phyloP scores from a whole-genome alignment of 2,329 filamentous ascomycete genomes.

The Fusarium sp. region DNA sequence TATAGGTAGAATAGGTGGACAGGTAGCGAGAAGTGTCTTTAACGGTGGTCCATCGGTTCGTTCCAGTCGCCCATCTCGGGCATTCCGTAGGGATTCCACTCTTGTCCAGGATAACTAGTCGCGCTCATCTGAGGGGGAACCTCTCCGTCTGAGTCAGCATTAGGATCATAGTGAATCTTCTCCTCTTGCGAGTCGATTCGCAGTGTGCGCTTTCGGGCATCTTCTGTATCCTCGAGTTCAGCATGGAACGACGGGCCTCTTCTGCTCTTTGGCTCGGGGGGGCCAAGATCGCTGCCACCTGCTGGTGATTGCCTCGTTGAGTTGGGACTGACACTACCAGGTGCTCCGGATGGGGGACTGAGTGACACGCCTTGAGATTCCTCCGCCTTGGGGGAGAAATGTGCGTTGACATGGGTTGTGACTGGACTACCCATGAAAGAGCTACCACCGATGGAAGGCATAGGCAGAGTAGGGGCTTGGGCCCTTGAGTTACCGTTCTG shows the following conservation, averaged over 20 bases:
- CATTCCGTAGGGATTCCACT: constrained; percentile 71
- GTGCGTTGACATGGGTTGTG: neutral
- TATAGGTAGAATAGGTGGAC: neutral
- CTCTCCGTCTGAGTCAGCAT: constrained; percentile 51
- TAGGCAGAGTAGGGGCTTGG: constrained; percentile 6
- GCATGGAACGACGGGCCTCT: constrained; percentile 42
- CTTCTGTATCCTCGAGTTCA: constrained; percentile 58
- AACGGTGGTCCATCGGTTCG: constrained; percentile 16
- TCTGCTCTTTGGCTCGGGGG: constrained; percentile 7
- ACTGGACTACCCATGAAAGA: constrained; percentile 4
- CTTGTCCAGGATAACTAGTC: constrained; percentile 77
- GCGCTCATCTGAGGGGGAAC: constrained; percentile 70
- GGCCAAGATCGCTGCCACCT: constrained; percentile 15
- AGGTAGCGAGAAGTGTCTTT: neutral
- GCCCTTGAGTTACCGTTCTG: constrained; percentile 19
- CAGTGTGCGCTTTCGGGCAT: constrained; percentile 60
- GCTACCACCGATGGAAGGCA: constrained; percentile 10
- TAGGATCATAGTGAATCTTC: constrained; percentile 62
- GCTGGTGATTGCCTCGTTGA: constrained; percentile 24
- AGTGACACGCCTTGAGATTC: constrained; percentile 32
- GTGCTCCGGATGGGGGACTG: constrained; percentile 28
- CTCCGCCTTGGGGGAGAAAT: neutral
- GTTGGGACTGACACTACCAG: constrained; percentile 27
- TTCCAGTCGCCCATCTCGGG: constrained; percentile 49
- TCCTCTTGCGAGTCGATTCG: constrained; percentile 63